phyloP scores from a whole-genome alignment of 2,329 filamentous ascomycete genomes.

The Fusarium pininemorale region DNA sequence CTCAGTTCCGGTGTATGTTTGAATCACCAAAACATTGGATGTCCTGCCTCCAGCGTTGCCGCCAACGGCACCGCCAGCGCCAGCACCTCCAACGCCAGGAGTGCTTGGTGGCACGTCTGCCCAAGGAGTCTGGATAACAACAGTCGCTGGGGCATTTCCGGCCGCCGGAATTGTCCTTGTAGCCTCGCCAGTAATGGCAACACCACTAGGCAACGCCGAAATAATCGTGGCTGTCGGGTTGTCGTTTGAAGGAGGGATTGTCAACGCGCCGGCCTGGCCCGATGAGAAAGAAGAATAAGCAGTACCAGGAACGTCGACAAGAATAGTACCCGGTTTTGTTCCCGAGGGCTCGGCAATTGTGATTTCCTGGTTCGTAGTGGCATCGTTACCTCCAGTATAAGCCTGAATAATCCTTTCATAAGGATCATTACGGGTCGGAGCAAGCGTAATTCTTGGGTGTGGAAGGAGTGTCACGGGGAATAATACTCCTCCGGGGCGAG shows the following conservation, averaged over 20 bases:
- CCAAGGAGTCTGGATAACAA: slow-evolving; percentile 34
- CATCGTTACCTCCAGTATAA: slow-evolving; percentile 25
- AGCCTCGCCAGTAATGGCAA: slow-evolving; percentile 5
- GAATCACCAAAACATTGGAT: slow-evolving; percentile 22
- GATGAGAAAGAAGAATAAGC: slow-evolving; percentile 25
- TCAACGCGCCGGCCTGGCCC: slow-evolving; percentile 26
- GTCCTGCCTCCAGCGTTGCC: neutral
- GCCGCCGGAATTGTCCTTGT: slow-evolving; percentile 25
- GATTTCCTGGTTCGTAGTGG: slow-evolving; percentile 25
- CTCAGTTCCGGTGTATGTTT: slow-evolving; percentile 30
- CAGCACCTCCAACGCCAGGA: neutral
- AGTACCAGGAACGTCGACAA: slow-evolving; percentile 26
- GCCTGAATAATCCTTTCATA: slow-evolving; percentile 30
- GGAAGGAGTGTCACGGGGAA: slow-evolving; percentile 24
- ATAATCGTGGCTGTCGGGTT: slow-evolving; percentile 28
- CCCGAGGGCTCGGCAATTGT: slow-evolving; percentile 28
- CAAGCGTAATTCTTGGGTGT: slow-evolving; percentile 28
- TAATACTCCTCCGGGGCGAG: slow-evolving; percentile 5
- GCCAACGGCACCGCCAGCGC: neutral
- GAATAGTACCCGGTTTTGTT: slow-evolving; percentile 25
- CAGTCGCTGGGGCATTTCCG: slow-evolving; percentile 24
- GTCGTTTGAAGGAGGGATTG: slow-evolving; percentile 24
- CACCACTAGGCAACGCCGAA: slow-evolving; percentile 22
- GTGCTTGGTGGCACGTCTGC: slow-evolving; percentile 25
- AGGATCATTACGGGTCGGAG: slow-evolving; percentile 21